Percentiles rank a stretch among this genome's conserved stretches.
Evolutionary conservation across 2,329 filamentous ascomycete genomes (phyloP).

Genomic region (Neofusicoccum sp.): DNA sequence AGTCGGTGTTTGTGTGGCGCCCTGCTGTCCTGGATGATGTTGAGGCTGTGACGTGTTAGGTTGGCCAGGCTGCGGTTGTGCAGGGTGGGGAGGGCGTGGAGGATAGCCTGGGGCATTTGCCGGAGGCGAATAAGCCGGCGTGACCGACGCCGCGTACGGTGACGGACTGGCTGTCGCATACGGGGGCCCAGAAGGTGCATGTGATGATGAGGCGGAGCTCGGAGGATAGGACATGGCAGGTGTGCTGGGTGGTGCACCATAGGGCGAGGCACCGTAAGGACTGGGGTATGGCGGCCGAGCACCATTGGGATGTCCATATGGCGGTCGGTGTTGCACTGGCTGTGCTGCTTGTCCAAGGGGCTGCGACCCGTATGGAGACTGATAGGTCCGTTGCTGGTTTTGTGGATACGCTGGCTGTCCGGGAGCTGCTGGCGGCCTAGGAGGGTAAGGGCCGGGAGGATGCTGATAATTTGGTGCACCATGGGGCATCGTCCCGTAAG

Average conservation of each 20-base stretch:
- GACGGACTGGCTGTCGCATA: constrained; percentile 15
- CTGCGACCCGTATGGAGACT: constrained; percentile 13
- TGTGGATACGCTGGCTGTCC: background rate
- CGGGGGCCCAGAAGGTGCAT: background rate
- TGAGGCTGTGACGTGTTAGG: background rate
- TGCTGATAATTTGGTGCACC: constrained; percentile 13
- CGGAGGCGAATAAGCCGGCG: constrained; percentile 8
- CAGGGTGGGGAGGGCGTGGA: constrained; percentile 1
- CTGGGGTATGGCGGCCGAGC: constrained; percentile 10
- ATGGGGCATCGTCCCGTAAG: constrained; percentile 9
- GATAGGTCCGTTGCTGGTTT: constrained; percentile 14
- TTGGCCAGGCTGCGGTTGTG: constrained; percentile 1
- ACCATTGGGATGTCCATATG: constrained; percentile 13
- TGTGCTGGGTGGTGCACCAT: background rate
- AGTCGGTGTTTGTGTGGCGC: background rate
- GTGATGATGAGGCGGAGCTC: background rate
- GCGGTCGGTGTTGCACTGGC: background rate
- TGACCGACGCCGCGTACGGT: background rate
- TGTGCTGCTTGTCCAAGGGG: constrained; percentile 17
- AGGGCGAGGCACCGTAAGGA: constrained; percentile 14
- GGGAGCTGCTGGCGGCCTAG: constrained; percentile 14
- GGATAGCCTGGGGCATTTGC: background rate
- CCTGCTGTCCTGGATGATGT: constrained; percentile 11
- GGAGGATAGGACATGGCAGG: constrained; percentile 5
- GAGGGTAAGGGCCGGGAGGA: constrained; percentile 12